Evolutionary conservation across 164 flowering plant genomes (phyloP).

Genomic region (Chloranthus sessilifolius): DNA sequence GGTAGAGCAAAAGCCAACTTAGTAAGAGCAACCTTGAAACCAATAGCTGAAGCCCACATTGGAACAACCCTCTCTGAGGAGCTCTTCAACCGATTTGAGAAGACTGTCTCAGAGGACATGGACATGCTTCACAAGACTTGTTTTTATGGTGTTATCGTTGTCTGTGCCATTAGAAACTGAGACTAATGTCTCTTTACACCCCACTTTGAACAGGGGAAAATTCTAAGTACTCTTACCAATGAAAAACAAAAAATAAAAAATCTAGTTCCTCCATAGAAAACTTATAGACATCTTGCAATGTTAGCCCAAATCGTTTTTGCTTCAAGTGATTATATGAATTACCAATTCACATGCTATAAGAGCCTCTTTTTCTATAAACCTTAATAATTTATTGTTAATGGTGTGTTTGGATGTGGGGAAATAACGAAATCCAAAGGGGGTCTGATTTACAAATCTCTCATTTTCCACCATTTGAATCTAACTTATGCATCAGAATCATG

Average conservation of each 20-base stretch:
- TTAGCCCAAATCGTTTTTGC: not conserved
- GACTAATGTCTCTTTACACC: no score
- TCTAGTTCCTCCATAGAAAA: no score
- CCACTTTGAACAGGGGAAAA: no score
- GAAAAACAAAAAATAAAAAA: not conserved
- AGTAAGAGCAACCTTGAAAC: conserved; percentile 27
- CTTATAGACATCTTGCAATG: not conserved
- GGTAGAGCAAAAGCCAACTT: conserved; percentile 33
- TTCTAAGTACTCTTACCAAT: not conserved
- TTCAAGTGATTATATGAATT: no score
- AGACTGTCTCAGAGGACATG: conserved; percentile 23
- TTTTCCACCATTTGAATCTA: no score
- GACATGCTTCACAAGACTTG: conserved; percentile 27
- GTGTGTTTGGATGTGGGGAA: no score
- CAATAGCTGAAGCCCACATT: conserved; percentile 31
- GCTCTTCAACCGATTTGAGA: conserved; percentile 26
- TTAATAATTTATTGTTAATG: not conserved
- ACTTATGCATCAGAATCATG: no score
- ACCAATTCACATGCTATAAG: no score
- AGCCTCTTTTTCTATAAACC: no score
- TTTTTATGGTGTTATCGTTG: conserved; percentile 32
- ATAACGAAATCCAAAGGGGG: no score
- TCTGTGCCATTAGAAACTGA: conserved; percentile 21
- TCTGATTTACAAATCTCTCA: no score
- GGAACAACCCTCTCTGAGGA: conserved; percentile 26